Conservation (phyloP, 805 yeast genomes). For the Scheffersomyces spartinae region DNA sequence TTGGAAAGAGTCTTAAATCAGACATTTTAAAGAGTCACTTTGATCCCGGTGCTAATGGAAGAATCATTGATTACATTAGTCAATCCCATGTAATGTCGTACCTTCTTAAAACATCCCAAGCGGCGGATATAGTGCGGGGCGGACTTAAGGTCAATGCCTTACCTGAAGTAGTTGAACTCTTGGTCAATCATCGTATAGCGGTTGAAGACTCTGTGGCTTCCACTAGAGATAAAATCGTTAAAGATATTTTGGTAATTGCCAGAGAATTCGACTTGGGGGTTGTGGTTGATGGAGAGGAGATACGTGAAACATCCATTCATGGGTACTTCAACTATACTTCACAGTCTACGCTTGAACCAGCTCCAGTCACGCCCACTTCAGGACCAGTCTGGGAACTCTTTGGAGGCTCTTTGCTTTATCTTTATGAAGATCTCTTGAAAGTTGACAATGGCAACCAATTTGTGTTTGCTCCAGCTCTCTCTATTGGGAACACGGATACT, state of each 20-base stretch:
- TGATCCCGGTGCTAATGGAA: slow-evolving; percentile 23
- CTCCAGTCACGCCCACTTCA: slow-evolving; percentile 25
- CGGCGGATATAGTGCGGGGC: slow-evolving; percentile 34
- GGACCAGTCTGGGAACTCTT: slow-evolving; percentile 21
- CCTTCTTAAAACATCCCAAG: slow-evolving; percentile 36
- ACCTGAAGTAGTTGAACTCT: slow-evolving; percentile 34
- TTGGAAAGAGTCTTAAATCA: slow-evolving; percentile 20
- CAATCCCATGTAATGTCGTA: slow-evolving; percentile 17
- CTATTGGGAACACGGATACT: slow-evolving; percentile 32
- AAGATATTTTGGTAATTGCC: slow-evolving; percentile 21
- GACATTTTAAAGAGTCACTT: slow-evolving; percentile 27
- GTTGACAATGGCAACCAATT: slow-evolving; percentile 13
- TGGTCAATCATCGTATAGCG: slow-evolving; percentile 36
- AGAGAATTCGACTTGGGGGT: slow-evolving; percentile 25
- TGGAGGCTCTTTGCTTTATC: slow-evolving; percentile 25
- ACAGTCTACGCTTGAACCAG: slow-evolving; percentile 8
- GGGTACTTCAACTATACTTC: slow-evolving; percentile 23
- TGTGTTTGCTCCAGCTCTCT: slow-evolving; percentile 21
- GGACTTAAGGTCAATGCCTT: slow-evolving; percentile 41
- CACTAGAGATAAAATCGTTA: slow-evolving; percentile 20
- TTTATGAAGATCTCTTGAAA: slow-evolving; percentile 22
- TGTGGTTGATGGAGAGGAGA: slow-evolving; percentile 13
- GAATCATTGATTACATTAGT: slow-evolving; percentile 22
- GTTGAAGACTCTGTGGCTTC: slow-evolving; percentile 27
- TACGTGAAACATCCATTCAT: slow-evolving; percentile 11